phyloP scores from a whole-genome alignment of 192 early-diverging fungal genomes.

The Phlyctochytrium planicorne region DNA sequence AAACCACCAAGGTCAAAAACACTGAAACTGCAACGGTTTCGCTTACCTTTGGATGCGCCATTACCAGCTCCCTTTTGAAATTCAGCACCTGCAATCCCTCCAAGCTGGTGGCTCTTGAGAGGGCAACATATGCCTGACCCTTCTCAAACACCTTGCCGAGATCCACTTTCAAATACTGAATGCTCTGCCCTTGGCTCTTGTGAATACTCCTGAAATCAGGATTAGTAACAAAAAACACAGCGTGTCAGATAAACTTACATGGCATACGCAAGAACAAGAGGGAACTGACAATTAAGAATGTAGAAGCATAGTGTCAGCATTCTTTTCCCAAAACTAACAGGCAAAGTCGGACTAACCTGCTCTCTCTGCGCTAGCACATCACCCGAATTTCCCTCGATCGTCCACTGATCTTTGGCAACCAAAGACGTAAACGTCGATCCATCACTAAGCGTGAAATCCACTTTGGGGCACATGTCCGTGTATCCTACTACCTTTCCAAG shows the following conservation, averaged over 20 bases:
- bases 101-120: conserved; percentile 46
- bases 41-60: conserved; percentile 19
- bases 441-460: conserved; percentile 29
- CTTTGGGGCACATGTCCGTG: conserved; percentile 21
- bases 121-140: conserved; percentile 54
- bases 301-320: no score
- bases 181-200: conserved; percentile 55
- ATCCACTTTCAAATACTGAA: conserved; percentile 43
- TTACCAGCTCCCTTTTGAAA: conserved; percentile 21
- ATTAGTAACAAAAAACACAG: background rate
- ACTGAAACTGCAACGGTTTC: conserved; percentile 4
- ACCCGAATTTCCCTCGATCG: background rate
- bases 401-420: background rate
- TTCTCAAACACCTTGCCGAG: conserved; percentile 45
- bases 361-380: conserved; percentile 2
- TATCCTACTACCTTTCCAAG: conserved; percentile 37
- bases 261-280: conserved; percentile 47
- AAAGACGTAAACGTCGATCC: no score
- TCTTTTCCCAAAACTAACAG: no score
- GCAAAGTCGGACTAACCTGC: conserved; percentile 5
- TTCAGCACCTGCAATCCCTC: conserved; percentile 37
- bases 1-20: no score
- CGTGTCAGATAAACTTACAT: conserved; percentile 28
- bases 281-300: no score
- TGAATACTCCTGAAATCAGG: conserved; percentile 45